Evolutionary conservation across 2,329 filamentous ascomycete genomes (phyloP).

Genomic region (Ophiosphaerella narmari): DNA sequence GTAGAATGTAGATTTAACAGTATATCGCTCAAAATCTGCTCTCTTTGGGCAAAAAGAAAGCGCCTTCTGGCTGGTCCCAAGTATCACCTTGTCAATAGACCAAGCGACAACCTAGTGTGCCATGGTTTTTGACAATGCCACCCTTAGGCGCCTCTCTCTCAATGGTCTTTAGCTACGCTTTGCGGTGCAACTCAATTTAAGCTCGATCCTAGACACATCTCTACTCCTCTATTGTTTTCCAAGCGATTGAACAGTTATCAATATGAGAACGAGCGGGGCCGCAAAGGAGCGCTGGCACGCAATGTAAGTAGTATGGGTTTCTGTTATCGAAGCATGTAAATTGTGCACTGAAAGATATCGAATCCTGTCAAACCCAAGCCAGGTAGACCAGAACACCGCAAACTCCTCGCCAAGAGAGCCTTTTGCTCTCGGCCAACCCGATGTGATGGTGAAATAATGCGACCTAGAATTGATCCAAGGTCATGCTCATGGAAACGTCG

Average conservation of each 20-base stretch:
- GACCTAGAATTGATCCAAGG: constrained; percentile 58
- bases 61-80: too few relatives aligned
- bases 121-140: background rate
- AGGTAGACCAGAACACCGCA: constrained; percentile 28
- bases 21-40: background rate
- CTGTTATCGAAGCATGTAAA: background rate
- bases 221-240: too few relatives aligned
- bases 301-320: too few relatives aligned
- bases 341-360: constrained; percentile 35
- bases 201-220: too few relatives aligned
- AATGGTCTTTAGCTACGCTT: too few relatives aligned
- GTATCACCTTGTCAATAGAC: too few relatives aligned
- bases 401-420: constrained; percentile 42
- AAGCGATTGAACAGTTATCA: too few relatives aligned
- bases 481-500: constrained; percentile 71
- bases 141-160: too few relatives aligned
- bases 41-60: background rate
- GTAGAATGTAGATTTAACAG: background rate
- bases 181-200: too few relatives aligned
- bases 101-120: background rate
- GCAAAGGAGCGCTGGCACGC: too few relatives aligned
- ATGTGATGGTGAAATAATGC: constrained; percentile 15
- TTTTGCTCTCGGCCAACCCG: constrained; percentile 20
- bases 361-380: constrained; percentile 27
- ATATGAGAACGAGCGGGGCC: too few relatives aligned